phyloP scores from a whole-genome alignment of 129 eudicot species.

The Chrysanthemum lavandulifolium region DNA sequence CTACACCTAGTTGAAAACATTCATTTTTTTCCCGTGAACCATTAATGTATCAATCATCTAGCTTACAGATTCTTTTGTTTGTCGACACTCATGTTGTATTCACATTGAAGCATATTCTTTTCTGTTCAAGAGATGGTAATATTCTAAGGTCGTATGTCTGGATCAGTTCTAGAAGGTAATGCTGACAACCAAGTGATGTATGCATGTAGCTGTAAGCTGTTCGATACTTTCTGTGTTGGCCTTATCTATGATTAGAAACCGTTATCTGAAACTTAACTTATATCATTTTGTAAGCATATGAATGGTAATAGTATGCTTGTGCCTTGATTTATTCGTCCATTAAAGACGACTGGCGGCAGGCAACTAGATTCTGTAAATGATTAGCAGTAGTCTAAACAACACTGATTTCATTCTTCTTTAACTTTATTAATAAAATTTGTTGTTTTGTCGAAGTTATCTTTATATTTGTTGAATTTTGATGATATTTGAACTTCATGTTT shows the following conservation, averaged over 20 bases:
- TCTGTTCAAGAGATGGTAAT: too few relatives aligned
- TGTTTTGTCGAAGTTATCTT: background rate
- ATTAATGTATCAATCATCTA: background rate
- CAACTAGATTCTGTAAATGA: background rate
- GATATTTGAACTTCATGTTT: background rate
- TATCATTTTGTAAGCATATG: slow-evolving; percentile 11
- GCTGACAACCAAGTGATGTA: background rate
- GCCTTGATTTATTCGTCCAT: slow-evolving; percentile 6
- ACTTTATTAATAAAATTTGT: background rate
- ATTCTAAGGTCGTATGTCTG: too few relatives aligned
- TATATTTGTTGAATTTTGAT: background rate
- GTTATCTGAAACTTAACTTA: slow-evolving; percentile 2
- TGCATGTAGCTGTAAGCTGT: background rate
- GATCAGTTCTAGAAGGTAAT: too few relatives aligned
- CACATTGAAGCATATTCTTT: slow-evolving; percentile 20
- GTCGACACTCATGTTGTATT: background rate
- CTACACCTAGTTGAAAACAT: background rate
- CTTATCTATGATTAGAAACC: slow-evolving; percentile 4
- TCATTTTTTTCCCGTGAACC: background rate
- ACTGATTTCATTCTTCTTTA: background rate
- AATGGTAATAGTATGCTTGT: slow-evolving; percentile 3
- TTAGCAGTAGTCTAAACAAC: background rate
- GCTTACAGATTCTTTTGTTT: background rate
- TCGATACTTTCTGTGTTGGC: slow-evolving; percentile 19
- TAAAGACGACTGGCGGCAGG: slow-evolving; percentile 23